A percentile compares a stretch with the other conserved stretches of the same genome.
These are phyloP conservation scores for Fusarium sp. DNA, from an alignment of 2,329 filamentous ascomycete species.

Conservation along the genomic window DNA sequence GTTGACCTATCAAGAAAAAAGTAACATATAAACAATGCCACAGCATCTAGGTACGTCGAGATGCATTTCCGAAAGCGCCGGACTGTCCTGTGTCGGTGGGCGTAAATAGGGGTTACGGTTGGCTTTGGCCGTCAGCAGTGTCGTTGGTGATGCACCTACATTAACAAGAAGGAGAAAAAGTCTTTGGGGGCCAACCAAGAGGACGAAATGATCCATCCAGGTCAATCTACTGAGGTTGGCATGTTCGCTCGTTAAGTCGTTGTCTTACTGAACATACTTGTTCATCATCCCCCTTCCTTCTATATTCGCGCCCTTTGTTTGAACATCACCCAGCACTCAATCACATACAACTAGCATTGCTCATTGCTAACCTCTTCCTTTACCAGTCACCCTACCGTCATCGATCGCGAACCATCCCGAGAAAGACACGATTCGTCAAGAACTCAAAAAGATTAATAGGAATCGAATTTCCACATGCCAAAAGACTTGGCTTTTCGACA, in stretches of 20 bases:
- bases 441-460: conserved; percentile 8
- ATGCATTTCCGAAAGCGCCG: not conserved
- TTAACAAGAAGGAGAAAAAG: not conserved
- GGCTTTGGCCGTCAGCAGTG: not conserved
- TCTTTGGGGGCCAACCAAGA: too few species aligned
- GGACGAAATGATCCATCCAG: not conserved
- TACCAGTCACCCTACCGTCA: not conserved
- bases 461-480: conserved; percentile 20
- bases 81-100: not conserved
- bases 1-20: not conserved
- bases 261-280: not conserved
- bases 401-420: not conserved
- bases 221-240: not conserved
- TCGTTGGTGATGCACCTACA: not conserved
- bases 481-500: conserved; percentile 28
- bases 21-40: accelerated
- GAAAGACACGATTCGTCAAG: not conserved
- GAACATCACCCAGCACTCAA: not conserved
- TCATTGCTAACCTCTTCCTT: not conserved
- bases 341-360: not conserved
- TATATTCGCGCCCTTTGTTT: not conserved
- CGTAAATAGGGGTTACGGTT: conserved; percentile 5
- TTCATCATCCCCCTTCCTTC: not conserved
- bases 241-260: not conserved
- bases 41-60: accelerated